Conservation (phyloP, 176 grass and related monocot species). For the Microstegium vimineum region DNA sequence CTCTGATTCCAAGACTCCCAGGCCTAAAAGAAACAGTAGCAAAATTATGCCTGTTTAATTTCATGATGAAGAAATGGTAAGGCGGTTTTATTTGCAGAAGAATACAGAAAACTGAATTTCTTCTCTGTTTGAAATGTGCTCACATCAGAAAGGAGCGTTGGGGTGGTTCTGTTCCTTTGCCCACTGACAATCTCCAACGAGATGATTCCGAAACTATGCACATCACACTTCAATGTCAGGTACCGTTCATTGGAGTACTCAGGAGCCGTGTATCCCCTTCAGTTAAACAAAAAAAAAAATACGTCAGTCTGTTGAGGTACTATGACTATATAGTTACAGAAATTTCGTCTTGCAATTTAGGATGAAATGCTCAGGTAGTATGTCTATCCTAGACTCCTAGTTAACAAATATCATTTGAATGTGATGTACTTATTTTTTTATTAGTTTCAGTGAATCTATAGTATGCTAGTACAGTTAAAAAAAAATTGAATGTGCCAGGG, state of each 20-base stretch:
- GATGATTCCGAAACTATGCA: conserved; percentile 16
- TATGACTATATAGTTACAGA: too few species aligned
- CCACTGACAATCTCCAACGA: not conserved
- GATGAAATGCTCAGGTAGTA: too few species aligned
- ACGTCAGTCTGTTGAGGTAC: not conserved
- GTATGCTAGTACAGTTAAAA: too few species aligned
- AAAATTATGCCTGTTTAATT: not conserved
- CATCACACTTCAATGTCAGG: conserved; percentile 23
- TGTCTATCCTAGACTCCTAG: too few species aligned
- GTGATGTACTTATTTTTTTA: too few species aligned
- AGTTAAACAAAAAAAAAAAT: not conserved
- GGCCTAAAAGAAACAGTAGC: not conserved
- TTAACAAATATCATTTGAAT: too few species aligned
- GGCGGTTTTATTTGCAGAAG: too few species aligned
- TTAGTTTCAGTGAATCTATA: too few species aligned
- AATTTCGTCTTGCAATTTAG: too few species aligned
- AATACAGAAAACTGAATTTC: not conserved
- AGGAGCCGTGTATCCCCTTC: conserved; percentile 18
- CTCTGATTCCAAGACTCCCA: conserved; percentile 32
- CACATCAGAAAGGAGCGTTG: conserved; percentile 1
- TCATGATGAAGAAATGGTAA: not conserved
- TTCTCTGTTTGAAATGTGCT: not conserved
- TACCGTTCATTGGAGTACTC: not conserved
- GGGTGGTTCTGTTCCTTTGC: not conserved
- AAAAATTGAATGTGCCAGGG: too few species aligned